Percentiles rank a stretch among this genome's conserved stretches.
Conservation (phyloP, 2,329 filamentous ascomycete genomes). For the Aspergillus sp. region DNA sequence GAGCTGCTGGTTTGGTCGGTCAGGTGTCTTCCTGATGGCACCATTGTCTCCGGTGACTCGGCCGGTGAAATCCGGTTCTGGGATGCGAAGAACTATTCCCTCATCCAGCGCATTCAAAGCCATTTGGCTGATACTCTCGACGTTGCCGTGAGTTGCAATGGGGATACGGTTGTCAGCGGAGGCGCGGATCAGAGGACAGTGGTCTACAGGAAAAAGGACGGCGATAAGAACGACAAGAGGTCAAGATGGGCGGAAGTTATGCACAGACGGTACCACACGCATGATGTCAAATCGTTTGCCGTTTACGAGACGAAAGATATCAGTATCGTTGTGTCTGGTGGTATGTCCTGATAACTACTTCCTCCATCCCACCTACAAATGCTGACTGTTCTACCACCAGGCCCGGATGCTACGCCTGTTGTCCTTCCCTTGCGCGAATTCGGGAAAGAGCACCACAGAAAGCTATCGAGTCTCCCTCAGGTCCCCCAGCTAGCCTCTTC, state of each 20-base stretch:
- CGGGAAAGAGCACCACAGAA: conserved; percentile 70
- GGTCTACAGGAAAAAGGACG: conserved; percentile 58
- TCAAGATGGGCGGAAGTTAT: conserved; percentile 74
- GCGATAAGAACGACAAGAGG: conserved; percentile 43
- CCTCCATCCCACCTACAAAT: conserved; percentile 3
- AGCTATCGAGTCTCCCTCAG: conserved; percentile 76
- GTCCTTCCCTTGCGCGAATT: conserved; percentile 70
- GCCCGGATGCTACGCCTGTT: conserved; percentile 75
- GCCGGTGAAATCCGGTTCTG: conserved; percentile 89
- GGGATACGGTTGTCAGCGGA: conserved; percentile 73
- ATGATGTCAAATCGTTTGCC: conserved; percentile 92
- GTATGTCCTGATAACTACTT: conserved; percentile 47
- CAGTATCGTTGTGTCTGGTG: conserved; percentile 85
- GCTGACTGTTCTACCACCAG: conserved; percentile 39
- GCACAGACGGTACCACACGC: conserved; percentile 77
- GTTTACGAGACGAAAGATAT: conserved; percentile 75
- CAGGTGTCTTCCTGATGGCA: conserved; percentile 74
- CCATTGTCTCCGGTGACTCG: conserved; percentile 90
- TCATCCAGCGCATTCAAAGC: conserved; percentile 73
- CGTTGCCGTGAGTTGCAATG: conserved; percentile 71
- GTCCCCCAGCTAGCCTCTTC: conserved; percentile 64
- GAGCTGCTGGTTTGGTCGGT: conserved; percentile 90
- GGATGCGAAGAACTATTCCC: conserved; percentile 85
- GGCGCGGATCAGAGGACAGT: conserved; percentile 86
- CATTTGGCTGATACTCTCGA: conserved; percentile 88